These are phyloP conservation scores for Mycena leptocephala DNA, from an alignment of 768 basidiomycete genomes.

Conservation along the genomic window DNA sequence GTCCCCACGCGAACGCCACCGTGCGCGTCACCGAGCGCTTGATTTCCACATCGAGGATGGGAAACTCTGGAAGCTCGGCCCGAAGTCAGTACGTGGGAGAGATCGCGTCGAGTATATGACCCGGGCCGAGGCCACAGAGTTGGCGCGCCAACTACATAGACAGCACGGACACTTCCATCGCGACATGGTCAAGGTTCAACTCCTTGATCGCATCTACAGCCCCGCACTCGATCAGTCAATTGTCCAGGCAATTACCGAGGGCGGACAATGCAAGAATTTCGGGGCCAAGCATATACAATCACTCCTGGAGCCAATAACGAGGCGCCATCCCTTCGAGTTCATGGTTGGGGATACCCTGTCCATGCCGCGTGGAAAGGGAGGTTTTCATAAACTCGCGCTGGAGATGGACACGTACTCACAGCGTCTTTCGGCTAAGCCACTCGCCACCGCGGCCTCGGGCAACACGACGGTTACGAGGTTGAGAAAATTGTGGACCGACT, in stretches of 20 bases:
- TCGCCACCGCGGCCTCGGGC: constrained; percentile 3
- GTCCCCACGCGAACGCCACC: constrained; percentile 13
- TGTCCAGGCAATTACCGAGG: constrained; percentile 41
- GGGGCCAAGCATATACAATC: constrained; percentile 11
- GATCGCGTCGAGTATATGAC: constrained; percentile 46
- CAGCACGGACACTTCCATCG: constrained; percentile 51
- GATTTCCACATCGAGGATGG: constrained; percentile 38
- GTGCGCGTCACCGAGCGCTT: constrained; percentile 31
- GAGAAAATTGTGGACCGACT: neutral
- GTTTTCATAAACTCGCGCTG: constrained; percentile 7
- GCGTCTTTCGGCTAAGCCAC: neutral
- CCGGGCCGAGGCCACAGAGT: constrained; percentile 39
- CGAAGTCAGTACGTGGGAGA: constrained; percentile 2
- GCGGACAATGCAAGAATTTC: constrained; percentile 34
- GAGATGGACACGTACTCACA: constrained; percentile 18
- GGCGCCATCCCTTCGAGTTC: constrained; percentile 11
- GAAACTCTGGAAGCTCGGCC: constrained; percentile 39
- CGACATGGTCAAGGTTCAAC: constrained; percentile 48
- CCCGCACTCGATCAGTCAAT: constrained; percentile 47
- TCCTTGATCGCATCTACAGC: constrained; percentile 46
- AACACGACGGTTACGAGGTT: neutral
- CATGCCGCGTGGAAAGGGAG: constrained; percentile 24
- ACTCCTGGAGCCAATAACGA: constrained; percentile 22
- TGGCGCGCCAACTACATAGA: constrained; percentile 39
- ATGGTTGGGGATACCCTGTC: constrained; percentile 21